phyloP scores from a whole-genome alignment of 169 alveolate genomes.

The Pseudocohnilembus persalinus region DNA sequence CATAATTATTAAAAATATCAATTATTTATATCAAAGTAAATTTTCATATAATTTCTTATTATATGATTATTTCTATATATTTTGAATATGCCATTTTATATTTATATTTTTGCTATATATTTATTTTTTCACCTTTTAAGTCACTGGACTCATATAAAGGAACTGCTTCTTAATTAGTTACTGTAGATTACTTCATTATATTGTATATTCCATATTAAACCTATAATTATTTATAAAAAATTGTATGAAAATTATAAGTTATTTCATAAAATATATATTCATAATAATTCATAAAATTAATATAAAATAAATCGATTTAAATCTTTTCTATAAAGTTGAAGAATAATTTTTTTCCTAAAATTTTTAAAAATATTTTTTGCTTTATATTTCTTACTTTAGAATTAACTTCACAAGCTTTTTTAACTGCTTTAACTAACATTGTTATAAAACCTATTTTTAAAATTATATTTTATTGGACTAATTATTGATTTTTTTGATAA shows the following conservation, averaged over 20 bases:
- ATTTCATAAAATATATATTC: too few relatives aligned
- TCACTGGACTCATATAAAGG: not conserved
- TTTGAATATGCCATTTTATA: too few relatives aligned
- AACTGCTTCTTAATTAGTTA: not conserved
- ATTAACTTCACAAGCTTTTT: not conserved
- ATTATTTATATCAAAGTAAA: not conserved
- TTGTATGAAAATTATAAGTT: too few relatives aligned
- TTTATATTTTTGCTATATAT: too few relatives aligned
- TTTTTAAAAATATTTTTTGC: too few relatives aligned
- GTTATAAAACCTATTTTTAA: not conserved
- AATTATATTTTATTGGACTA: not conserved
- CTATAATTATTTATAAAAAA: too few relatives aligned
- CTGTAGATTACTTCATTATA: not conserved
- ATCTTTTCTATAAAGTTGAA: too few relatives aligned
- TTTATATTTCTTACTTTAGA: not conserved
- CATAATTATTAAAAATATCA: not conserved
- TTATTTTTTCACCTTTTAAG: not conserved
- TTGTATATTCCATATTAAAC: not conserved
- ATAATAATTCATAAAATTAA: not conserved
- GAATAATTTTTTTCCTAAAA: too few relatives aligned
- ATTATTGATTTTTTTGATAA: too few relatives aligned
- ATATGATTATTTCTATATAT: too few relatives aligned
- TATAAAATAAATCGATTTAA: too few relatives aligned
- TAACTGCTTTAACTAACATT: not conserved
- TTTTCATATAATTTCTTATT: not conserved